Evolutionary conservation across 129 eudicot genomes (phyloP).

Genomic region (Daucus carota): DNA sequence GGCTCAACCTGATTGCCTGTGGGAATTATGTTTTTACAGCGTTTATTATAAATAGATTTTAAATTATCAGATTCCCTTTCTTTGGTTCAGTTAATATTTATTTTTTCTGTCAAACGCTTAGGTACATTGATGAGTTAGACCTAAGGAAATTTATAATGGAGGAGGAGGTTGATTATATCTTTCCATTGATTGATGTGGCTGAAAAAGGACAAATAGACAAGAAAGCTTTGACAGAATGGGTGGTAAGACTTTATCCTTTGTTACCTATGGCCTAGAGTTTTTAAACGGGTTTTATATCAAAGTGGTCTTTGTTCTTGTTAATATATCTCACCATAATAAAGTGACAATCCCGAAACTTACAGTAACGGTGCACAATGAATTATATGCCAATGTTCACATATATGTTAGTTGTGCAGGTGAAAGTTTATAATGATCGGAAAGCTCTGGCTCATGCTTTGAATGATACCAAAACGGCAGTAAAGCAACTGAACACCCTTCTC

Average conservation of each 20-base stretch:
- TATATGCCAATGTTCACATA: background rate
- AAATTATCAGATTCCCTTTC: background rate
- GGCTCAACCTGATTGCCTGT: slow-evolving; percentile 54
- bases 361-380: background rate
- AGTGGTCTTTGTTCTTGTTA: no score
- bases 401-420: slow-evolving; percentile 50
- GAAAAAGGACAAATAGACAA: slow-evolving; percentile 57
- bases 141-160: slow-evolving; percentile 70
- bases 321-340: no score
- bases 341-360: background rate
- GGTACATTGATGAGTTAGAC: slow-evolving; percentile 70
- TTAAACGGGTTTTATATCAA: no score
- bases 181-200: slow-evolving; percentile 64
- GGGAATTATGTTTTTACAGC: slow-evolving; percentile 15
- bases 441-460: slow-evolving; percentile 73
- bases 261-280: background rate
- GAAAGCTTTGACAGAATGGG: slow-evolving; percentile 77
- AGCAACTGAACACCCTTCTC: slow-evolving; percentile 65
- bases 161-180: slow-evolving; percentile 76
- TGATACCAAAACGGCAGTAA: slow-evolving; percentile 87
- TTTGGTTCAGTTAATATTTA: background rate
- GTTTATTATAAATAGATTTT: background rate
- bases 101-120: slow-evolving; percentile 10
- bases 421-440: slow-evolving; percentile 69
- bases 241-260: slow-evolving; percentile 41